phyloP scores from a whole-genome alignment of 2,329 filamentous ascomycete species.

The Hymenoscyphus albidus region DNA sequence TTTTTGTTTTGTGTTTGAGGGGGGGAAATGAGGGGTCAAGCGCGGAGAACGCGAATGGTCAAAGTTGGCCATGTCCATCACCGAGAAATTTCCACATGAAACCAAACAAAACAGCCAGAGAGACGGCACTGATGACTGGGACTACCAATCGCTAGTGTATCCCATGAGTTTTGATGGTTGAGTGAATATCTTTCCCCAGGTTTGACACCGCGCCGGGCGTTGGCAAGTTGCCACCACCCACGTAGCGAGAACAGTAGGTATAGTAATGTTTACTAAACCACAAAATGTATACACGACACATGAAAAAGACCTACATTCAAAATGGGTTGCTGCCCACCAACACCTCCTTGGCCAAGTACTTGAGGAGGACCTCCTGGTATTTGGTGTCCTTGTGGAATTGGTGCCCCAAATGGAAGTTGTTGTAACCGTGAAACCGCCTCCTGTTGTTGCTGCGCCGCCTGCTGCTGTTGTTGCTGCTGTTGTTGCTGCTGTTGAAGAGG shows the following conservation, averaged over 20 bases:
- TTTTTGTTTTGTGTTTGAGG: not conserved
- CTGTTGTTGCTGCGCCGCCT: conserved; percentile 36
- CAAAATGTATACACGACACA: conserved; percentile 7
- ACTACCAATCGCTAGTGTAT: not conserved
- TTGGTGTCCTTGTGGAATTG: conserved; percentile 36
- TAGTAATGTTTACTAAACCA: not conserved
- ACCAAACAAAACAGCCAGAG: not conserved
- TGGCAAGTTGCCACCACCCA: not conserved
- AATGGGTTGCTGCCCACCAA: conserved; percentile 72
- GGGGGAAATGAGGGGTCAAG: too few species aligned
- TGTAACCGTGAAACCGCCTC: conserved; percentile 55
- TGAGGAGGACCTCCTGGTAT: conserved; percentile 37
- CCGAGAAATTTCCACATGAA: not conserved
- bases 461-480: conserved; percentile 35
- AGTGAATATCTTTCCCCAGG: not conserved
- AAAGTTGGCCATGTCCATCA: not conserved
- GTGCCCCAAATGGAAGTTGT: conserved; percentile 53
- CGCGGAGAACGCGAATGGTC: not conserved
- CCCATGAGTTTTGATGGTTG: not conserved
- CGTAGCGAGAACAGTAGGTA: not conserved
- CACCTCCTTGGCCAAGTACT: conserved; percentile 55
- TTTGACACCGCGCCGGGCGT: not conserved
- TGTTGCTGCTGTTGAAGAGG: conserved; percentile 43
- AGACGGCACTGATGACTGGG: not conserved
- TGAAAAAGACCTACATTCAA: conserved; percentile 54